Evolutionary conservation across 768 basidiomycete genomes (phyloP).

Genomic region (Cytidiella melzeri): DNA sequence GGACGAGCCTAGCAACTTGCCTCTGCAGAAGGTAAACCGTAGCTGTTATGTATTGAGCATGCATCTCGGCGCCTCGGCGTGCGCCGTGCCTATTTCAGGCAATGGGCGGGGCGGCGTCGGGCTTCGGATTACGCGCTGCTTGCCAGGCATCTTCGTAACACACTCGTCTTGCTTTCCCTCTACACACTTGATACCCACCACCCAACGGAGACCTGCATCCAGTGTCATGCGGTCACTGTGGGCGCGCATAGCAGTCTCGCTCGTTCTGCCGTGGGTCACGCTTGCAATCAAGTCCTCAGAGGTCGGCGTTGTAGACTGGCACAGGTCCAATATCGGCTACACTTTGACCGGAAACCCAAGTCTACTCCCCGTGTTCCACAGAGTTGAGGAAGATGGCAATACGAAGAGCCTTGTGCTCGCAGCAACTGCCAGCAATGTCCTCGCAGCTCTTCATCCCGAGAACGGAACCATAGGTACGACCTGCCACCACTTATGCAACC

Average conservation of each 20-base stretch:
- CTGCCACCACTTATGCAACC: too few relatives aligned
- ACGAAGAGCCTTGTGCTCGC: slow-evolving; percentile 50
- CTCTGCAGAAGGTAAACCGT: too few relatives aligned
- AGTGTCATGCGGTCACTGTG: neutral
- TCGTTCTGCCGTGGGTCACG: neutral
- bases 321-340: slow-evolving; percentile 69
- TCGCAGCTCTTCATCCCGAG: slow-evolving; percentile 63
- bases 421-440: slow-evolving; percentile 67
- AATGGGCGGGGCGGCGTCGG: too few relatives aligned
- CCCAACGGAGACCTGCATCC: too few relatives aligned
- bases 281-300: slow-evolving; percentile 45
- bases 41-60: too few relatives aligned
- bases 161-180: too few relatives aligned
- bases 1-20: too few relatives aligned
- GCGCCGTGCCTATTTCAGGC: too few relatives aligned
- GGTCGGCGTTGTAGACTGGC: slow-evolving; percentile 84
- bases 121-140: too few relatives aligned
- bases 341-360: slow-evolving; percentile 47
- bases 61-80: too few relatives aligned
- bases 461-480: slow-evolving; percentile 78
- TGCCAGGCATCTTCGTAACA: too few relatives aligned
- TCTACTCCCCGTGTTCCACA: slow-evolving; percentile 57
- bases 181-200: too few relatives aligned
- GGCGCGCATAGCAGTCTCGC: neutral
- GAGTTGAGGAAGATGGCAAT: slow-evolving; percentile 22